Conservation (phyloP, 164 flowering plant species). For the Echeveria elegans region DNA sequence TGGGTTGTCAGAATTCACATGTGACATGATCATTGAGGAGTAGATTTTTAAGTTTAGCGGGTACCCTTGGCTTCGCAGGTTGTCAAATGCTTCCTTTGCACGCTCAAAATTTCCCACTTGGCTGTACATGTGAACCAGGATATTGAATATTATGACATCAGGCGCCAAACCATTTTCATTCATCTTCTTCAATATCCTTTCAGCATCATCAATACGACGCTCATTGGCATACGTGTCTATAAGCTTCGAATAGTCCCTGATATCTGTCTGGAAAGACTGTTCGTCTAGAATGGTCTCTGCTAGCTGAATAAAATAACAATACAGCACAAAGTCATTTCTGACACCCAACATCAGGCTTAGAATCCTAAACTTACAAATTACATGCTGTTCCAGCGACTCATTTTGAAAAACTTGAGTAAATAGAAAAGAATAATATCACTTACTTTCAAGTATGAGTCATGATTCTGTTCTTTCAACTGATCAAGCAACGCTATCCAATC, state of each 20-base stretch:
- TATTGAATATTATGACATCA: conserved; percentile 39
- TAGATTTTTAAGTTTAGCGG: conserved; percentile 52
- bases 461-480: conserved; percentile 34
- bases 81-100: conserved; percentile 61
- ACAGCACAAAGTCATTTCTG: neutral
- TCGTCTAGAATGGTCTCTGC: conserved; percentile 61
- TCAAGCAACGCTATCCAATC: conserved; percentile 81
- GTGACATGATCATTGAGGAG: conserved; percentile 70
- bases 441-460: conserved; percentile 46
- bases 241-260: conserved; percentile 68
- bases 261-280: conserved; percentile 52
- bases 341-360: neutral
- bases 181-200: conserved; percentile 78
- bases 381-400: neutral
- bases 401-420: neutral
- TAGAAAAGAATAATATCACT: neutral
- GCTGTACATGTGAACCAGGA: conserved; percentile 70
- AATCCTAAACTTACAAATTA: neutral
- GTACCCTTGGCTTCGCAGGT: conserved; percentile 52
- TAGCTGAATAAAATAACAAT: conserved; percentile 31
- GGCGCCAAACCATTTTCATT: conserved; percentile 54
- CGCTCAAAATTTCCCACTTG: conserved; percentile 54
- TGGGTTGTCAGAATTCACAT: conserved; percentile 57
- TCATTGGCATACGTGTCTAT: conserved; percentile 63
- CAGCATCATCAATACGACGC: conserved; percentile 57